Percentiles rank a stretch among this genome's conserved stretches.
Evolutionary conservation across 208 protist genomes (phyloP).

Genomic region (Tritrichomonas foetus): DNA sequence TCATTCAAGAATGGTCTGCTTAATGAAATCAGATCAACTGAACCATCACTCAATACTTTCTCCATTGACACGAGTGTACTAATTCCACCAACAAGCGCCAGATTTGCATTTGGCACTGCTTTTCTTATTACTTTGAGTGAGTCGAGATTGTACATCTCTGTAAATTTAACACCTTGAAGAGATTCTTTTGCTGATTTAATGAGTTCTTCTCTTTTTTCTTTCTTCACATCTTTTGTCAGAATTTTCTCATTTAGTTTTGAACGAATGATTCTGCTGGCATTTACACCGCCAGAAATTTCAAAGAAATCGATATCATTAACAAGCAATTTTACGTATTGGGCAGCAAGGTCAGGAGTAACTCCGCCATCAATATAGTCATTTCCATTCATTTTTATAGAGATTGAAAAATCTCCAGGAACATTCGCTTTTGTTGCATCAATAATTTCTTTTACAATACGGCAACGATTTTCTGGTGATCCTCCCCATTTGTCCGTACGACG

Average conservation of each 20-base stretch:
- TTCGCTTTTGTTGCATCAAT: not conserved
- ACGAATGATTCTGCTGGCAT: not conserved
- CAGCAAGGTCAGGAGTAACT: not conserved
- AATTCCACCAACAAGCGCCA: not conserved
- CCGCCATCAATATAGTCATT: not conserved
- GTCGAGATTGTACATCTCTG: not conserved
- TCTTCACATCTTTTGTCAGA: not conserved
- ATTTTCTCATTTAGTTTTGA: not conserved
- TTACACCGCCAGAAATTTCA: not conserved
- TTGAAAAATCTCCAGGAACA: not conserved
- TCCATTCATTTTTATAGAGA: not conserved
- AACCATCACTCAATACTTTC: not conserved
- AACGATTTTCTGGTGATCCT: not conserved
- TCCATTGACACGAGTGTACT: not conserved
- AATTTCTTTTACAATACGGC: not conserved
- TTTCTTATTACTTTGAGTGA: not conserved
- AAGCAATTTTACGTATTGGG: not conserved
- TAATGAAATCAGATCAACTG: not conserved
- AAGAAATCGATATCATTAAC: not conserved
- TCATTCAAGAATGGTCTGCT: not conserved
- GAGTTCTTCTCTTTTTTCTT: not conserved
- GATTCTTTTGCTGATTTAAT: not conserved
- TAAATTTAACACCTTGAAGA: not conserved
- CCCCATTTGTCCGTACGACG: not conserved
- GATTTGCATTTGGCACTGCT: not conserved